Conservation (phyloP, 768 basidiomycete genomes). For the Collybia sordida region DNA sequence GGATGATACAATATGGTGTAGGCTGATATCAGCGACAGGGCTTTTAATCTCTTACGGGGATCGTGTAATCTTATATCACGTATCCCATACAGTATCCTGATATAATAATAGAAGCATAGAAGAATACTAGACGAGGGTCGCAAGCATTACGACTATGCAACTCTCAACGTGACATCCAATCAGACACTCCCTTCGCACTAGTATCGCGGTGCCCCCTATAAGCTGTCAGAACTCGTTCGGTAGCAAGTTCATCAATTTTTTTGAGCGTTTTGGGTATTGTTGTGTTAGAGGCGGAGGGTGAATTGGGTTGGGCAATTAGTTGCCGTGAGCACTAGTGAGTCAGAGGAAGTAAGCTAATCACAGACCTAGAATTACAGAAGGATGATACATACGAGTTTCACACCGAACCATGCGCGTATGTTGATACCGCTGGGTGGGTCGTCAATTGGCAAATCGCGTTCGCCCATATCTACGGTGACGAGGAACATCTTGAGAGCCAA, state of each 20-base stretch:
- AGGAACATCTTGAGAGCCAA: constrained; percentile 81
- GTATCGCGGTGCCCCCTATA: constrained; percentile 52
- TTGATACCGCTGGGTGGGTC: constrained; percentile 53
- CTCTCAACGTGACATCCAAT: constrained; percentile 11
- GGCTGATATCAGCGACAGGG: too few relatives aligned
- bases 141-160: too few relatives aligned
- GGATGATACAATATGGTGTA: too few relatives aligned
- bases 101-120: too few relatives aligned
- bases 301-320: constrained; percentile 41
- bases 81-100: too few relatives aligned
- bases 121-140: too few relatives aligned
- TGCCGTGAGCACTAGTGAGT: constrained; percentile 56
- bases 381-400: constrained; percentile 68
- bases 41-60: too few relatives aligned
- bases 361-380: not conserved
- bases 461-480: constrained; percentile 76
- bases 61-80: too few relatives aligned
- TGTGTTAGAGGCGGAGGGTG: constrained; percentile 58
- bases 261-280: constrained; percentile 54
- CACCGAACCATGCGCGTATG: constrained; percentile 79
- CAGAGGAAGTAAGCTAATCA: not conserved
- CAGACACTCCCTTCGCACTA: constrained; percentile 40
- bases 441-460: constrained; percentile 44
- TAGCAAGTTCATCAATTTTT: constrained; percentile 68
- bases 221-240: constrained; percentile 63